These are phyloP conservation scores for Rhododendron molle DNA, from an alignment of 148 eudicot species.

Conservation along the genomic window DNA sequence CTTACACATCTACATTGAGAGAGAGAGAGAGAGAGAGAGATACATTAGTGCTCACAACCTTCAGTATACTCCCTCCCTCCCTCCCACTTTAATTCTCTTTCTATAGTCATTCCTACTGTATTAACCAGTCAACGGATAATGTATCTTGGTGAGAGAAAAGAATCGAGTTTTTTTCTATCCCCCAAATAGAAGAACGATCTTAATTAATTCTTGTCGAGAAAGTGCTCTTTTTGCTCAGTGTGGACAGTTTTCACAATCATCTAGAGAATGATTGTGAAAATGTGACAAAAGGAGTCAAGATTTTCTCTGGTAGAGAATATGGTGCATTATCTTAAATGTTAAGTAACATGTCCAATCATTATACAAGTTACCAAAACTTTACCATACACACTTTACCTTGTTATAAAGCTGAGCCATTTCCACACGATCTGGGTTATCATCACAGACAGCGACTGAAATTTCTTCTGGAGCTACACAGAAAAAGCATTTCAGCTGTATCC, in stretches of 20 bases:
- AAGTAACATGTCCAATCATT: neutral
- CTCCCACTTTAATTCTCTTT: neutral
- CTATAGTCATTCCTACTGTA: neutral
- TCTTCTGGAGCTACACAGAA: conserved; percentile 53
- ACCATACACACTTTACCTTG: conserved; percentile 36
- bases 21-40: neutral
- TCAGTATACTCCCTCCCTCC: neutral
- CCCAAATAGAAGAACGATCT: neutral
- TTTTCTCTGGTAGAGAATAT: neutral
- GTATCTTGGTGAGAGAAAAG: neutral
- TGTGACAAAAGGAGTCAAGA: neutral
- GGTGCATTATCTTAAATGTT: neutral
- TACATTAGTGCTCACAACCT: neutral
- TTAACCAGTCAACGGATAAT: neutral
- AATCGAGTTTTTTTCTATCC: neutral
- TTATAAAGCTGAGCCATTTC: conserved; percentile 55
- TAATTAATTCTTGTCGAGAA: neutral
- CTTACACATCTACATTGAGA: conserved; percentile 51
- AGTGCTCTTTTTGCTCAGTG: neutral
- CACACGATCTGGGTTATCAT: conserved; percentile 45
- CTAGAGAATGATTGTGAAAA: neutral
- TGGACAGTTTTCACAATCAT: neutral
- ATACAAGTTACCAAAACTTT: neutral
- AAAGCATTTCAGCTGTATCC: conserved; percentile 3
- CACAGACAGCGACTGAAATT: conserved; percentile 34